phyloP scores from a whole-genome alignment of 2,329 filamentous ascomycete genomes.

The Paecilomyces variotii region DNA sequence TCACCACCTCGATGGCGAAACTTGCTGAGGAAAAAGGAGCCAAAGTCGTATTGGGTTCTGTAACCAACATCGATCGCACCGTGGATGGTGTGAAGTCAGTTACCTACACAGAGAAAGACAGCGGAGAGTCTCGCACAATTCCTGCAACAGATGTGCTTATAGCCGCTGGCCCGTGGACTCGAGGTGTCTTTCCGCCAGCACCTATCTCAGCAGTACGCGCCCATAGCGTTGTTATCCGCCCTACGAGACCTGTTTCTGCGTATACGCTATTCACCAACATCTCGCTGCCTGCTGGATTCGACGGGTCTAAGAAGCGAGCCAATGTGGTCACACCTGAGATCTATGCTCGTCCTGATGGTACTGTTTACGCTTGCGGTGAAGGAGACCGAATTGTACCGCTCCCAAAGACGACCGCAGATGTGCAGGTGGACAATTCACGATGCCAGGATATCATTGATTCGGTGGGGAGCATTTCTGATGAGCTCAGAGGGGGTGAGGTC shows the following conservation, averaged over 20 bases:
- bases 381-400: conserved; percentile 69
- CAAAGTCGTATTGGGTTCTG: conserved; percentile 59
- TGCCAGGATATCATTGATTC: conserved; percentile 85
- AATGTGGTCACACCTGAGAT: conserved; percentile 78
- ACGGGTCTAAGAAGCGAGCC: conserved; percentile 42
- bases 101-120: conserved; percentile 50
- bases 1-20: conserved; percentile 75
- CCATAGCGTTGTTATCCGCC: conserved; percentile 55
- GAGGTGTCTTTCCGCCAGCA: conserved; percentile 43
- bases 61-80: conserved; percentile 57
- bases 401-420: conserved; percentile 65
- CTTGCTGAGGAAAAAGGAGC: conserved; percentile 64
- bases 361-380: conserved; percentile 92
- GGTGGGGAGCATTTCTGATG: conserved; percentile 47
- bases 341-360: conserved; percentile 79
- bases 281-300: conserved; percentile 57
- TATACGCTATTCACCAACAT: conserved; percentile 71
- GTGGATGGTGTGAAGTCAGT: conserved; percentile 52
- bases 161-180: conserved; percentile 56
- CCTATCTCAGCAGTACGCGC: conserved; percentile 55
- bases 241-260: conserved; percentile 43
- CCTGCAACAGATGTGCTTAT: conserved; percentile 53
- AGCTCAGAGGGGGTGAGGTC: conserved; percentile 60
- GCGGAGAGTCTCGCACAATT: conserved; percentile 42
- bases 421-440: conserved; percentile 63